A percentile compares a stretch with the other conserved stretches of the same genome.
phyloP scores from a whole-genome alignment of 192 early-diverging fungal genomes.

The Backusella australiensis region DNA sequence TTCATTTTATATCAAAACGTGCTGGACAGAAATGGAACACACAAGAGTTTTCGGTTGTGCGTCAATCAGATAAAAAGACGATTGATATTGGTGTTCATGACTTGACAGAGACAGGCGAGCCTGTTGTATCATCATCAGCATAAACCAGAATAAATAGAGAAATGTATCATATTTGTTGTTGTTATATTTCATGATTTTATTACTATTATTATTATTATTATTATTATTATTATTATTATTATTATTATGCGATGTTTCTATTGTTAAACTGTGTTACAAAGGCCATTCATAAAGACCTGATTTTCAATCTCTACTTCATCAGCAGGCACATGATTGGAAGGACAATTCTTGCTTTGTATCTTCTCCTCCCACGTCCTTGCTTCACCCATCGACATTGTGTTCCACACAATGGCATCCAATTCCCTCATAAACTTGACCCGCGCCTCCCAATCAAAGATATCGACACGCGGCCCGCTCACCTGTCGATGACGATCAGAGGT shows the following conservation, averaged over 20 bases:
- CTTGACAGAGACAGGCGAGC: constrained; percentile 24
- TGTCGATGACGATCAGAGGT: constrained; percentile 17
- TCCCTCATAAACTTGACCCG: constrained; percentile 23
- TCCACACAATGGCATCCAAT: constrained; percentile 36
- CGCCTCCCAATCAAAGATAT: constrained; percentile 30
- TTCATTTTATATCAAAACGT: constrained; percentile 41
- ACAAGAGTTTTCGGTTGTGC: constrained; percentile 40
- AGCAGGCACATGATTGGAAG: constrained; percentile 48
- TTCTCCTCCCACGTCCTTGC: constrained; percentile 30
- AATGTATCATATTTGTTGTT: neutral
- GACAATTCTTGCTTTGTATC: constrained; percentile 27
- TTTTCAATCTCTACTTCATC: constrained; percentile 54
- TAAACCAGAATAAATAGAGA: neutral
- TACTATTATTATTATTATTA: neutral
- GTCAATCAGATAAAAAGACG: constrained; percentile 12
- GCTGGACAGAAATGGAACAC: constrained; percentile 39
- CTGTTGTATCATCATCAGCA: constrained; percentile 1
- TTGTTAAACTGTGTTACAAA: constrained; percentile 26
- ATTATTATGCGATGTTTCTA: neutral
- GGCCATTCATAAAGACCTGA: constrained; percentile 38
- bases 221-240: neutral
- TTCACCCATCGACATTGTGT: constrained; percentile 41
- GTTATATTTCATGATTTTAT: neutral
- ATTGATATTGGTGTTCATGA: constrained; percentile 23
- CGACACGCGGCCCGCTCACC: constrained; percentile 26